Conservation (phyloP, 2,329 filamentous ascomycete species). For the Neodidymelliopsis sp. region DNA sequence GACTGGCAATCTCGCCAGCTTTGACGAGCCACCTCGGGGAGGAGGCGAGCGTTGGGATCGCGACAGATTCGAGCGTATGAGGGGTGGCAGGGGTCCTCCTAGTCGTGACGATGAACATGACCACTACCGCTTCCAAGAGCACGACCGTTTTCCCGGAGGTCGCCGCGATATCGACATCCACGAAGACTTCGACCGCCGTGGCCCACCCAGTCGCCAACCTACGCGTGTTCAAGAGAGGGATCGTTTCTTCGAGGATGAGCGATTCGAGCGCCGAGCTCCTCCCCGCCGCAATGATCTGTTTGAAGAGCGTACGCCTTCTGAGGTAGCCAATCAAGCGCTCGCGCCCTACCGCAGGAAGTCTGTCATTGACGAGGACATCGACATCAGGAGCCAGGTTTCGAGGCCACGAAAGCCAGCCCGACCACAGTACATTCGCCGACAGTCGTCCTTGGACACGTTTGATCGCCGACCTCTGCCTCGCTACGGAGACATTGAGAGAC, state of each 20-base stretch:
- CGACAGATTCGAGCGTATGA: conserved; percentile 58
- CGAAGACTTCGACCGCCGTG: conserved; percentile 53
- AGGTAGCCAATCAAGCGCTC: conserved; percentile 60
- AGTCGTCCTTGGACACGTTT: conserved; percentile 90
- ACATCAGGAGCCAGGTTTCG: conserved; percentile 45
- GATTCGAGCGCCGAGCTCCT: conserved; percentile 37
- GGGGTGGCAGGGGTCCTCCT: conserved; percentile 53
- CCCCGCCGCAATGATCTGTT: conserved; percentile 54
- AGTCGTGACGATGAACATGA: conserved; percentile 55
- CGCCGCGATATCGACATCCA: conserved; percentile 53
- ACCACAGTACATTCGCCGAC: conserved; percentile 76
- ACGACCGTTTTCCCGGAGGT: conserved; percentile 52
- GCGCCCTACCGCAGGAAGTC: conserved; percentile 66
- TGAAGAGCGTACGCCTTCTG: conserved; percentile 56
- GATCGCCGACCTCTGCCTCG: conserved; percentile 74
- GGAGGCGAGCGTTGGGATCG: conserved; percentile 57
- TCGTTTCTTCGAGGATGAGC: conserved; percentile 65
- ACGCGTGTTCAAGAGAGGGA: conserved; percentile 56
- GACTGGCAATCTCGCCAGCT: conserved; percentile 54
- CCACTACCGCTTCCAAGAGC: conserved; percentile 53
- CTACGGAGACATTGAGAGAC: conserved; percentile 62
- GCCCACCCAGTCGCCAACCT: conserved; percentile 33
- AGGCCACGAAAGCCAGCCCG: conserved; percentile 61
- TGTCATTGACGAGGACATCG: conserved; percentile 64
- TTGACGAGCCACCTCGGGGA: conserved; percentile 48